Evolutionary conservation across 2,329 filamentous ascomycete species (phyloP).

Genomic region (Chrysoporthe cubensis): DNA sequence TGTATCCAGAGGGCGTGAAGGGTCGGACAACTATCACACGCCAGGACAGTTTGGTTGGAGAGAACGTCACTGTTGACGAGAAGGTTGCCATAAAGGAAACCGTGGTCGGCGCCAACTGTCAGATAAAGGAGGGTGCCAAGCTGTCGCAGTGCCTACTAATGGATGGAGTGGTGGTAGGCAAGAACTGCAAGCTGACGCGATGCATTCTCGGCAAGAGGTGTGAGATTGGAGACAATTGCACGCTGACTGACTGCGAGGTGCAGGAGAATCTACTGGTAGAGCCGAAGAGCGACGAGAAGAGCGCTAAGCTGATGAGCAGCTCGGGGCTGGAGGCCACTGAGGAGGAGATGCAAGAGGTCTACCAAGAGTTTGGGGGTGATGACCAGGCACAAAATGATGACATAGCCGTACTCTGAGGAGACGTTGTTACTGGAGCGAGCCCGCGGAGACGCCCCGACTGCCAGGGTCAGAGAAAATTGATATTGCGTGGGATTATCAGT

Average conservation of each 20-base stretch:
- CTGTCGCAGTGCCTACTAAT: conserved; percentile 88
- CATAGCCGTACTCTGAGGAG: conserved; percentile 16
- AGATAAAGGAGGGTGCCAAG: conserved; percentile 83
- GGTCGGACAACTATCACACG: conserved; percentile 80
- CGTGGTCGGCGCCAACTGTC: conserved; percentile 85
- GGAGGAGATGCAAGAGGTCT: conserved; percentile 60
- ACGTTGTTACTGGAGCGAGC: neutral
- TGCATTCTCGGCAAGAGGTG: conserved; percentile 84
- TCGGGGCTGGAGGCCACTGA: conserved; percentile 68
- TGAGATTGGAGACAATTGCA: conserved; percentile 78
- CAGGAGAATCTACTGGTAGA: conserved; percentile 88
- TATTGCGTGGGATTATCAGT: neutral
- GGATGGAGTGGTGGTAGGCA: conserved; percentile 86
- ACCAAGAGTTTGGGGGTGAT: conserved; percentile 41
- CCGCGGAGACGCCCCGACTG: neutral
- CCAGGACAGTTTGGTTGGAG: conserved; percentile 79
- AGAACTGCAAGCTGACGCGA: conserved; percentile 81
- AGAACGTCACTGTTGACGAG: conserved; percentile 87
- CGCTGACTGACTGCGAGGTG: conserved; percentile 88
- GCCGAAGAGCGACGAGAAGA: conserved; percentile 71
- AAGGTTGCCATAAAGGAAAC: conserved; percentile 91
- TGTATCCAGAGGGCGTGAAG: conserved; percentile 81
- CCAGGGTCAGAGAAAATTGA: neutral
- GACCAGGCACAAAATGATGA: conserved; percentile 18
- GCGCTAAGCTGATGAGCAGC: conserved; percentile 69